These are phyloP conservation scores for Micractinium sp. DNA, from an alignment of 139 green algal genomes.

Conservation along the genomic window DNA sequence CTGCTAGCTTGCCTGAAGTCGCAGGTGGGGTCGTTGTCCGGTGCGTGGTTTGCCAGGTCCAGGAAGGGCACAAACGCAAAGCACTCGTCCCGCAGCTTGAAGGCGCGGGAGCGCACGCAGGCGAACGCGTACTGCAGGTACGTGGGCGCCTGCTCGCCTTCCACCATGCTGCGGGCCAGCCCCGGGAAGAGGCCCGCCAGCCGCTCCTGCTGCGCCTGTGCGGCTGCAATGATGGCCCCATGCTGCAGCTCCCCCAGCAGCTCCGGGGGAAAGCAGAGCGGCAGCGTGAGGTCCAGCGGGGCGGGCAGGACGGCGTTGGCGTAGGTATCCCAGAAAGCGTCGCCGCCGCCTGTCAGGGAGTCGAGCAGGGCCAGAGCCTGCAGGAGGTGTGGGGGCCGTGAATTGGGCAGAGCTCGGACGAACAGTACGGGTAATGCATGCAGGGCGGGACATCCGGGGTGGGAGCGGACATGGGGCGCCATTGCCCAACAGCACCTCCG, in stretches of 20 bases:
- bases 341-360: slow-evolving; percentile 53
- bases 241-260: slow-evolving; percentile 69
- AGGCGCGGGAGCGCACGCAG: slow-evolving; percentile 63
- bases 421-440: no score
- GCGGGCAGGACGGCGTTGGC: slow-evolving; percentile 60
- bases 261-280: slow-evolving; percentile 54
- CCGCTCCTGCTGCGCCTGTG: slow-evolving; percentile 58
- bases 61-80: slow-evolving; percentile 72
- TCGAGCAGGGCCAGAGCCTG: slow-evolving; percentile 70
- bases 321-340: slow-evolving; percentile 53
- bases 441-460: no score
- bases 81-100: slow-evolving; percentile 28
- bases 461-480: no score
- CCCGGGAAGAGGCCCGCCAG: slow-evolving; percentile 57
- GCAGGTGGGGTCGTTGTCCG: slow-evolving; percentile 40
- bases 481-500: no score
- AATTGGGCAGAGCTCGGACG: no score
- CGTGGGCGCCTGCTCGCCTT: slow-evolving; percentile 21
- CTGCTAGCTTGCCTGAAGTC: slow-evolving; percentile 43
- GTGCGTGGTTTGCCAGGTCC: slow-evolving; percentile 68
- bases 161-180: slow-evolving; percentile 30
- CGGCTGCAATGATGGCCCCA: slow-evolving; percentile 45
- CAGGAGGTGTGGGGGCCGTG: neutral
- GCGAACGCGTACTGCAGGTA: slow-evolving; percentile 66
- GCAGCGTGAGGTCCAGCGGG: slow-evolving; percentile 58